A percentile compares a stretch with the other conserved stretches of the same genome.
These are phyloP conservation scores for Noccaea caerulescens DNA, from an alignment of 345 rosid species.

Conservation along the genomic window DNA sequence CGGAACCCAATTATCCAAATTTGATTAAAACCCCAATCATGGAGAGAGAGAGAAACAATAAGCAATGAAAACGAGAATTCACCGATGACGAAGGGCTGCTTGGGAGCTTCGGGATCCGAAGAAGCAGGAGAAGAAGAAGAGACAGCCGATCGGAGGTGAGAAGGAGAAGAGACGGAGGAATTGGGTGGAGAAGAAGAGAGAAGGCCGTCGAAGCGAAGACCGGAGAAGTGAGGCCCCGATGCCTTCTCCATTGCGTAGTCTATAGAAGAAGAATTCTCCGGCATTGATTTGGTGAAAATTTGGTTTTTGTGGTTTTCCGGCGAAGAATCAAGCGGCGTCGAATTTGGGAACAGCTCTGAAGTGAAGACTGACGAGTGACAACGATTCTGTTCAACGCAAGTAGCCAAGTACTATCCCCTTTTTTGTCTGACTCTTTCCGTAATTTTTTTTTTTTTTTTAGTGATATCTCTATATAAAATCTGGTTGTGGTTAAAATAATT, in stretches of 20 bases:
- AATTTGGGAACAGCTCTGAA: background rate
- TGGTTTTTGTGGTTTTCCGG: slow-evolving; percentile 41
- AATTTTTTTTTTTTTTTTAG: background rate
- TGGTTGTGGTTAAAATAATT: background rate
- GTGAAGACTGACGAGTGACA: slow-evolving; percentile 25
- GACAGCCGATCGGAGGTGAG: slow-evolving; percentile 40
- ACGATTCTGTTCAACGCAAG: slow-evolving; percentile 26
- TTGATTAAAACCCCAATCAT: background rate
- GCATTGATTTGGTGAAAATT: slow-evolving; percentile 45
- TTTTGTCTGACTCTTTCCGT: background rate
- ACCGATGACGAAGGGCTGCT: slow-evolving; percentile 93
- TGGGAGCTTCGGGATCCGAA: slow-evolving; percentile 44
- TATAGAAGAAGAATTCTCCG: slow-evolving; percentile 56
- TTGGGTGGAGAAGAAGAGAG: slow-evolving; percentile 58
- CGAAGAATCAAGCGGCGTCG: slow-evolving; percentile 12
- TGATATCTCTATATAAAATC: too few species aligned
- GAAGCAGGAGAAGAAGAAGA: slow-evolving; percentile 28
- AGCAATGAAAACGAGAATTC: background rate
- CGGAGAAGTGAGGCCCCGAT: slow-evolving; percentile 96
- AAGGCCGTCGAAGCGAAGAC: slow-evolving; percentile 78
- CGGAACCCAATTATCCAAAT: background rate
- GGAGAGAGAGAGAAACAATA: background rate
- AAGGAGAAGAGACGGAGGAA: slow-evolving; percentile 50
- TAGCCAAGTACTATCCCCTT: too few species aligned
- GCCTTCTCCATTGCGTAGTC: slow-evolving; percentile 96